Conservation (phyloP, 352 stramenopile species). For the Phytophthora ramorum region DNA sequence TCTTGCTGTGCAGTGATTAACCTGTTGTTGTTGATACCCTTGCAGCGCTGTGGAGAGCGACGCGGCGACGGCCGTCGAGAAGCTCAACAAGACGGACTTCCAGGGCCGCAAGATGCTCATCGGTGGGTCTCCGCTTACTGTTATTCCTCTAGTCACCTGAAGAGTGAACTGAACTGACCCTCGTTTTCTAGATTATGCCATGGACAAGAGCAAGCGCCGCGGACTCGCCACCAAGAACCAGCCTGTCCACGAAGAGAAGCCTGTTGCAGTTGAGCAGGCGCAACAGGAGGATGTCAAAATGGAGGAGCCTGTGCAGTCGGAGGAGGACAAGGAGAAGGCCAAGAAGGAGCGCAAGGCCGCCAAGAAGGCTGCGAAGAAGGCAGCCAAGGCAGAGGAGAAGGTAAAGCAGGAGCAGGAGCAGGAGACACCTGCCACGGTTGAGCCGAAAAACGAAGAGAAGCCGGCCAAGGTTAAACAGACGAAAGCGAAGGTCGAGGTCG, state of each 20-base stretch:
- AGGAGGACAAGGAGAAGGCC: constrained; percentile 23
- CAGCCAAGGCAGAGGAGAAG: constrained; percentile 38
- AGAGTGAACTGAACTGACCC: not conserved
- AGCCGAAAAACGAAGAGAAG: constrained; percentile 26
- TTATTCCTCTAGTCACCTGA: not conserved
- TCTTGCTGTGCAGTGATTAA: not conserved
- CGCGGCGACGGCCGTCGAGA: constrained; percentile 72
- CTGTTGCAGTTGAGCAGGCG: constrained; percentile 16
- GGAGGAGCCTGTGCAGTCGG: constrained; percentile 14
- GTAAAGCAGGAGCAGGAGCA: constrained; percentile 21
- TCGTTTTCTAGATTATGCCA: constrained; percentile 57
- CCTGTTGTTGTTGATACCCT: not conserved
- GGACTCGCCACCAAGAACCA: constrained; percentile 27
- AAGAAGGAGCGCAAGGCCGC: constrained; percentile 19
- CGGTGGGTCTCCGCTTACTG: constrained; percentile 49
- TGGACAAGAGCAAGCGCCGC: constrained; percentile 70
- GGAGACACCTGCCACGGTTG: constrained; percentile 13
- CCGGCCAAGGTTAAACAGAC: constrained; percentile 15
- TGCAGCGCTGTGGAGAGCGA: constrained; percentile 78
- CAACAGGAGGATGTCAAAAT: constrained; percentile 30
- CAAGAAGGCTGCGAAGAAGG: constrained; percentile 20
- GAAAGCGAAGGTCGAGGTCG: constrained; percentile 37
- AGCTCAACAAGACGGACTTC: constrained; percentile 79
- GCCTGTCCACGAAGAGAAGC: constrained; percentile 4
- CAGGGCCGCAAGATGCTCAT: constrained; percentile 83